Base-by-base conservation (phyloP, 108 stramenopile species). In the Cyclotella atomus region DNA sequence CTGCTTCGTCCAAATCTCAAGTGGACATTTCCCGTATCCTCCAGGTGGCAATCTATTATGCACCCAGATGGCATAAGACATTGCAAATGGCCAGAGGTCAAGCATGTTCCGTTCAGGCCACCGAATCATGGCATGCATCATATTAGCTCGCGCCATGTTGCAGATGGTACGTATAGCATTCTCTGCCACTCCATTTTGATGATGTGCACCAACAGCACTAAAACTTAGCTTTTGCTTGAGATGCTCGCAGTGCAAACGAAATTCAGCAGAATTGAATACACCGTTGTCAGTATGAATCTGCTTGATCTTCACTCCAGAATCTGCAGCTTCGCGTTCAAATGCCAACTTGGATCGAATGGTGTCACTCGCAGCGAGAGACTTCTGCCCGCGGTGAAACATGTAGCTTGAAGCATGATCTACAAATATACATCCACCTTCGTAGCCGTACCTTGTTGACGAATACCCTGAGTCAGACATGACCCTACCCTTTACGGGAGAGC, bases 61-160 rank as follows among this genome's bases (percentile, higher is more conserved):
- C 0, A 84, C n/a, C 27, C 53, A 84, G 9, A 52, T 64, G 12
- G 84, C 79, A 78, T 88, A 70, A 21, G 76, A 54, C 1, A 70
- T 34, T 6, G 68, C 83, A 12, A 75, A 35, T 14, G 84, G 79
- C 84, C 84, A 85, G 14, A 85, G 47, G 19, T 9, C 4, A 50
- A 50, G 8, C 15, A 50, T 17, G 16, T 50, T 50, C 8, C 4
- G 9, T 4, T 4, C n/a, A 50, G 49, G 49, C 49, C 49, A 50
- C 4, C 14, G n/a, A 8, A 50, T 9, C 4, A 17, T n/a, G 14
- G 49, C 49, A 50, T 50, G 49, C n/a, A 50, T 50, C 49, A 50
- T 50, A n/a, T 50, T 50, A 17, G 49, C 49, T 17, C 49, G 19
- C 8, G 49, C 49, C 49, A 50, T 20, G n/a, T 50, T 16, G 49